phyloP scores from a whole-genome alignment of 163 green algal genomes.

The Scenedesmus sp. region DNA sequence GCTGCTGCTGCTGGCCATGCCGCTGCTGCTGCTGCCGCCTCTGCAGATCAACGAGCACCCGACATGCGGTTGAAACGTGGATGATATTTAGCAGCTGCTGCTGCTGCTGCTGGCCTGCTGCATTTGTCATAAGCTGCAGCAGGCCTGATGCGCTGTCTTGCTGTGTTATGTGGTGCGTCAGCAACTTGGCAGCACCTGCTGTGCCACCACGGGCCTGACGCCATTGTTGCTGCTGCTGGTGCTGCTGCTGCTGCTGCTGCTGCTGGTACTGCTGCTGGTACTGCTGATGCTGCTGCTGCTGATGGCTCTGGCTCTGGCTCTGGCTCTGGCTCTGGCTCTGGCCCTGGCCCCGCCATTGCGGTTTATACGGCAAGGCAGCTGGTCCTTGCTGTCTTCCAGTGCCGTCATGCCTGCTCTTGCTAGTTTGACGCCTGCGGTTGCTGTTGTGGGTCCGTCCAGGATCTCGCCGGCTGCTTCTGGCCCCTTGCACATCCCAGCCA shows the following conservation, averaged over 20 bases:
- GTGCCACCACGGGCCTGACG: not conserved
- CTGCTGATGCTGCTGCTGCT: not conserved
- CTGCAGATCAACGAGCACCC: not conserved
- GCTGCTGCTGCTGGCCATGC: conserved; percentile 21
- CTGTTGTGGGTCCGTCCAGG: too few relatives aligned
- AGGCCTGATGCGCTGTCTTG: not conserved
- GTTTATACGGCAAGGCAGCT: not conserved
- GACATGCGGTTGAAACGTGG: not conserved
- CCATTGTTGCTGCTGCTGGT: not conserved
- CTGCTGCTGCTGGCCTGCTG: not conserved
- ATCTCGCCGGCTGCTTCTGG: not conserved
- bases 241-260: conserved; percentile 32
- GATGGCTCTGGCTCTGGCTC: not conserved
- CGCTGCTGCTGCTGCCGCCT: not conserved
- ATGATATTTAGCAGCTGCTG: conserved; percentile 9
- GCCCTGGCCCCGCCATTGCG: not conserved
- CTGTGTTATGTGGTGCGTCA: not conserved
- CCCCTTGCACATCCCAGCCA: not conserved
- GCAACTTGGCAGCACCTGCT: not conserved
- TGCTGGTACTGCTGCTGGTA: not conserved
- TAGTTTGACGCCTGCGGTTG: not conserved
- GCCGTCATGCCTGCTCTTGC: not conserved
- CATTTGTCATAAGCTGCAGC: not conserved
- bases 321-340: not conserved
- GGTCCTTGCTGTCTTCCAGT: not conserved